These are phyloP conservation scores for Eimeria brunetti DNA, from an alignment of 169 alveolate species.

Conservation along the genomic window DNA sequence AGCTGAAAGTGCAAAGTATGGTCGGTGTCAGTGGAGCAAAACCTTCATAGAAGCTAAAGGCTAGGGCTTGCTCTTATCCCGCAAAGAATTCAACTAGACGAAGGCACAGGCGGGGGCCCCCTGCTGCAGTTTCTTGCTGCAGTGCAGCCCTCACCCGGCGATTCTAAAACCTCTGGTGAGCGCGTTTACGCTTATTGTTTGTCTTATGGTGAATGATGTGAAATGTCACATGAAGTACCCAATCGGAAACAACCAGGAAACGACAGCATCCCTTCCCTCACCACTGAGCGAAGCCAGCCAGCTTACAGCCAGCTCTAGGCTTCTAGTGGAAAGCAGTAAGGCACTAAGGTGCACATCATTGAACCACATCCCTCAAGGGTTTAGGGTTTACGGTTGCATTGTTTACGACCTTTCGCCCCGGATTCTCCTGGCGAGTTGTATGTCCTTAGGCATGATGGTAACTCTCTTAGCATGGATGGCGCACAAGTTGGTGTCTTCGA, in stretches of 20 bases:
- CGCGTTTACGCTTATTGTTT: too few species aligned
- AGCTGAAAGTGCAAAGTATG: too few species aligned
- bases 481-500: slow-evolving; percentile 99
- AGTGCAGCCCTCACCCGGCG: too few species aligned
- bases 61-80: too few species aligned
- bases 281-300: not conserved
- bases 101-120: too few species aligned
- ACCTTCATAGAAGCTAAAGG: too few species aligned
- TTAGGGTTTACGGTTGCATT: too few species aligned
- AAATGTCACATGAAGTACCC: not conserved
- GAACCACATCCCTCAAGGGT: not conserved
- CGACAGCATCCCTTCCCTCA: not conserved
- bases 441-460: slow-evolving; percentile 99
- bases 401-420: slow-evolving; percentile 97
- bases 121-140: too few species aligned
- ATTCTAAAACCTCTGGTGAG: too few species aligned
- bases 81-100: too few species aligned
- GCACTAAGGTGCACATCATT: not conserved
- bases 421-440: slow-evolving; percentile 99
- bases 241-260: not conserved
- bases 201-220: too few species aligned
- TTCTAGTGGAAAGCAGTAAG: not conserved
- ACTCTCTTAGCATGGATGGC: slow-evolving; percentile 99
- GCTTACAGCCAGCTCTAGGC: not conserved
- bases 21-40: too few species aligned